These are phyloP conservation scores for Biscogniauxia mediterranea DNA, from an alignment of 2,329 filamentous ascomycete genomes.

Conservation along the genomic window DNA sequence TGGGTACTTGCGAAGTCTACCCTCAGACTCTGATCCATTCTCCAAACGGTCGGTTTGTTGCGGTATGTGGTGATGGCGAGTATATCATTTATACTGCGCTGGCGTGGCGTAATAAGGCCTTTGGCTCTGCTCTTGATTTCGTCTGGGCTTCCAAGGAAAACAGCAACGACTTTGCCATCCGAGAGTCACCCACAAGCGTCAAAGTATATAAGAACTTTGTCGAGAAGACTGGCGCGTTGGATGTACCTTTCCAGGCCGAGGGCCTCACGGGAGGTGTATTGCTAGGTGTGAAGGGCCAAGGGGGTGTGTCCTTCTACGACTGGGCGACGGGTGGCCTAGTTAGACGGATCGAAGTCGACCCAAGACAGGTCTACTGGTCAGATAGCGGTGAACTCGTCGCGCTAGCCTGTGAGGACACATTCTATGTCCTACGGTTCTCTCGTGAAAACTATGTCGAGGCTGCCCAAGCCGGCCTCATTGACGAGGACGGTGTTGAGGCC, in stretches of 20 bases:
- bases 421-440: constrained; percentile 90
- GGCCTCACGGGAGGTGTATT: constrained; percentile 85
- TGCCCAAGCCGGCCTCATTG: constrained; percentile 75
- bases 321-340: constrained; percentile 90
- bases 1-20: constrained; percentile 95
- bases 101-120: constrained; percentile 96
- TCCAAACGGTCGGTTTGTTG: constrained; percentile 87
- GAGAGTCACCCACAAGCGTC: constrained; percentile 89
- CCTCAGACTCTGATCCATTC: constrained; percentile 92
- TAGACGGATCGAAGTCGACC: constrained; percentile 82
- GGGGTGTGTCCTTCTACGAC: constrained; percentile 93
- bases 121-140: constrained; percentile 93
- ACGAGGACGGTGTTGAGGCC: constrained; percentile 89
- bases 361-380: constrained; percentile 85
- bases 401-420: constrained; percentile 91
- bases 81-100: constrained; percentile 99
- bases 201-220: constrained; percentile 98
- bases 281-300: constrained; percentile 91
- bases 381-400: constrained; percentile 92
- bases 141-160: constrained; percentile 97
- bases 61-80: constrained; percentile 86
- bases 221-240: constrained; percentile 82
- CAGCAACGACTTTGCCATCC: constrained; percentile 96
- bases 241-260: constrained; percentile 94
- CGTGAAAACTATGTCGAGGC: constrained; percentile 85